phyloP scores from a whole-genome alignment of 306 rosid species.

The Gleditsia sinensis region DNA sequence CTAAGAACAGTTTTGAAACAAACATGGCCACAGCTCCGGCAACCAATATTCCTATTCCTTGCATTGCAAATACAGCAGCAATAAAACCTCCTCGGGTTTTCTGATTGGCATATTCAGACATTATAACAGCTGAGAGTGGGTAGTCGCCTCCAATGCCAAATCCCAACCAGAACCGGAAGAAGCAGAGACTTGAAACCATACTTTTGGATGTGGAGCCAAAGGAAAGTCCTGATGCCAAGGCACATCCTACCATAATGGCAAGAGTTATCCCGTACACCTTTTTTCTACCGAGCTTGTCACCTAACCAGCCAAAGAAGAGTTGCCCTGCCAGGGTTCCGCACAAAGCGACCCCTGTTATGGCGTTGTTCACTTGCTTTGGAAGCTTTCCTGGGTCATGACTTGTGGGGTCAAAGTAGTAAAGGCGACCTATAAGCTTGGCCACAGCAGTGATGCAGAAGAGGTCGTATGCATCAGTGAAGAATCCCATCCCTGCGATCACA shows the following conservation, averaged over 20 bases:
- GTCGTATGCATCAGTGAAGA: constrained; percentile 68
- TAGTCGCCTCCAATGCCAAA: constrained; percentile 69
- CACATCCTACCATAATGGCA: constrained; percentile 60
- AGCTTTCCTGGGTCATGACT: constrained; percentile 41
- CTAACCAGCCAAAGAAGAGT: constrained; percentile 76
- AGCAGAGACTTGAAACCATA: constrained; percentile 52
- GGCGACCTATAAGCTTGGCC: constrained; percentile 52
- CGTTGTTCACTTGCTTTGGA: constrained; percentile 48
- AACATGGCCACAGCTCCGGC: constrained; percentile 61
- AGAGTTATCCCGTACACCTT: constrained; percentile 61
- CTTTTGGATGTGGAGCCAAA: constrained; percentile 55
- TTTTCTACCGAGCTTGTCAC: constrained; percentile 62
- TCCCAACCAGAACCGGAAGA: constrained; percentile 62
- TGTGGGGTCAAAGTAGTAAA: constrained; percentile 51
- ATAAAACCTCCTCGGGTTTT: constrained; percentile 58
- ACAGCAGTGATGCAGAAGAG: constrained; percentile 67
- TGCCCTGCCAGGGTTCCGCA: constrained; percentile 58
- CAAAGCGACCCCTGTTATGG: constrained; percentile 58
- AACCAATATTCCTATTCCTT: constrained; percentile 67
- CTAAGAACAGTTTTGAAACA: constrained; percentile 39
- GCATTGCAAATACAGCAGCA: constrained; percentile 80
- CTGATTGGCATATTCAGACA: constrained; percentile 69
- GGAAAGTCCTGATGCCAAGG: constrained; percentile 58
- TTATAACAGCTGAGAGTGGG: constrained; percentile 79
- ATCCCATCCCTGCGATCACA: constrained; percentile 67